phyloP scores from a whole-genome alignment of 805 yeast species.

The Lipomyces yamadae region DNA sequence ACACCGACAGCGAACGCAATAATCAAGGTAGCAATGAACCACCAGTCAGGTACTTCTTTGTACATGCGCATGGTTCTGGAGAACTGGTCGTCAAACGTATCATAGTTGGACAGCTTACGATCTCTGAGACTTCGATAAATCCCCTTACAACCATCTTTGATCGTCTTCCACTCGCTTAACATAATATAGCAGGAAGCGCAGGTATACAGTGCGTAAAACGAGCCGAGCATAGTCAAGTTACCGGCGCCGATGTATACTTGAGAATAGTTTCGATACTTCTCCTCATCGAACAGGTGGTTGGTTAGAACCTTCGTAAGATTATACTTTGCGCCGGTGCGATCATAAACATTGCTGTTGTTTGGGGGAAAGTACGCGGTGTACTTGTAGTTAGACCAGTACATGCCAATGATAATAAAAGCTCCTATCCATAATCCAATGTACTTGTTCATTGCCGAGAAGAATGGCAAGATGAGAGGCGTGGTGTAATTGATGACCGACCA shows the following conservation, averaged over 20 bases:
- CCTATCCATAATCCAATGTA: conserved; percentile 49
- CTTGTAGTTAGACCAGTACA: conserved; percentile 54
- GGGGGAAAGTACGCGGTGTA: conserved; percentile 59
- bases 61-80: conserved; percentile 53
- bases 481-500: conserved; percentile 52
- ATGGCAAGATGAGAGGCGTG: conserved; percentile 51
- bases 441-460: conserved; percentile 46
- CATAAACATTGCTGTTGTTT: conserved; percentile 49
- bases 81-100: conserved; percentile 49
- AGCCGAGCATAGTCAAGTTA: conserved; percentile 53
- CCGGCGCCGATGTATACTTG: conserved; percentile 47
- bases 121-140: conserved; percentile 53
- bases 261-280: conserved; percentile 25
- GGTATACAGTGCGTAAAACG: conserved; percentile 55
- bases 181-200: conserved; percentile 66
- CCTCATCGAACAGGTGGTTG: conserved; percentile 39
- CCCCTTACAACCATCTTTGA: conserved; percentile 62
- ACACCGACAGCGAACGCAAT: conserved; percentile 45
- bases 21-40: conserved; percentile 47
- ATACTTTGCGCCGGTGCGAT: conserved; percentile 54
- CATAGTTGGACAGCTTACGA: conserved; percentile 56
- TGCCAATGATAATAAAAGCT: conserved; percentile 41
- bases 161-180: conserved; percentile 61
- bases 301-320: conserved; percentile 51
- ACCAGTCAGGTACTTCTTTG: conserved; percentile 62